Evolutionary conservation across 1,139 yeast genomes (phyloP).

Genomic region (Suhomyces chickasaworum): DNA sequence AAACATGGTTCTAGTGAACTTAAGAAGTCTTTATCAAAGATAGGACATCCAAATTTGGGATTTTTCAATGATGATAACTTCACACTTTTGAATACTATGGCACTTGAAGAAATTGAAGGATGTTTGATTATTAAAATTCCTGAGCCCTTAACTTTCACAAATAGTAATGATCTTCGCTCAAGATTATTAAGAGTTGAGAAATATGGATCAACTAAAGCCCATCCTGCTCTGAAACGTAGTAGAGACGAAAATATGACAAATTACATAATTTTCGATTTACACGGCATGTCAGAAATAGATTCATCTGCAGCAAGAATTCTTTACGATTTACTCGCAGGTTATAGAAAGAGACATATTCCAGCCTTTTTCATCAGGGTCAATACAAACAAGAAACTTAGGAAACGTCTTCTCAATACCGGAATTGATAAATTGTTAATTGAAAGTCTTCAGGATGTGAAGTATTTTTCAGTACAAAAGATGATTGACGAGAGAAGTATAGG

Average conservation of each 20-base stretch:
- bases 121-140: slow-evolving; percentile 86
- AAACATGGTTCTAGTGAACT: background rate
- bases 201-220: slow-evolving; percentile 81
- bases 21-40: slow-evolving; percentile 1
- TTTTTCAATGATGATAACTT: slow-evolving; percentile 40
- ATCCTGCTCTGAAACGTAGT: slow-evolving; percentile 73
- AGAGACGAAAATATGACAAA: slow-evolving; percentile 57
- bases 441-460: slow-evolving; percentile 32
- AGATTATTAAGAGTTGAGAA: slow-evolving; percentile 76
- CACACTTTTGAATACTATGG: slow-evolving; percentile 41
- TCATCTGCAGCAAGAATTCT: slow-evolving; percentile 85
- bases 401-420: slow-evolving; percentile 36
- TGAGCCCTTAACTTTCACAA: slow-evolving; percentile 91
- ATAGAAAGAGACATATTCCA: slow-evolving; percentile 56
- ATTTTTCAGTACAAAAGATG: slow-evolving; percentile 27
- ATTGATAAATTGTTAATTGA: slow-evolving; percentile 29
- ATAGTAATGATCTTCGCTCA: slow-evolving; percentile 77
- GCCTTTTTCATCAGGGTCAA: slow-evolving; percentile 70
- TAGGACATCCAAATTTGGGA: slow-evolving; percentile 27
- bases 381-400: slow-evolving; percentile 34
- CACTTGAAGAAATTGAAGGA: slow-evolving; percentile 76
- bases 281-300: slow-evolving; percentile 86
- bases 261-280: slow-evolving; percentile 75
- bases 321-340: slow-evolving; percentile 57
- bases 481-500: slow-evolving; percentile 2